These are phyloP conservation scores for Rhynchosporium graminicola DNA, from an alignment of 2,329 filamentous ascomycete species.

Conservation along the genomic window DNA sequence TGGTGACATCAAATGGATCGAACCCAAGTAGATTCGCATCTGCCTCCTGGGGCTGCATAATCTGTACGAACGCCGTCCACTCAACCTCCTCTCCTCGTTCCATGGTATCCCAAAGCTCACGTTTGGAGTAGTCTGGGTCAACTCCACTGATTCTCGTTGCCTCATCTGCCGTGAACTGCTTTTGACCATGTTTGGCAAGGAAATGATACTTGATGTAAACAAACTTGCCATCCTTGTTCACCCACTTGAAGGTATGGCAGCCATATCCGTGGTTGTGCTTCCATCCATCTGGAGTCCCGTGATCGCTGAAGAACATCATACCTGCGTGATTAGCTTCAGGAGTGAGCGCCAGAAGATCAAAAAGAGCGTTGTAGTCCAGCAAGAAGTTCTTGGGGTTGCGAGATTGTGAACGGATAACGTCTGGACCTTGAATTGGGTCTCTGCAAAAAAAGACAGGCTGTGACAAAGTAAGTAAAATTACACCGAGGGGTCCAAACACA, in stretches of 20 bases:
- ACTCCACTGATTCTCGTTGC: neutral
- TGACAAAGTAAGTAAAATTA: neutral
- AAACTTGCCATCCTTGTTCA: neutral
- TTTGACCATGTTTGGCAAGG: neutral
- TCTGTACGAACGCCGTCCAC: neutral
- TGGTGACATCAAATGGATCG: conserved; percentile 4
- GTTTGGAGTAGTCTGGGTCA: neutral
- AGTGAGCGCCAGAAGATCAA: conserved; percentile 2
- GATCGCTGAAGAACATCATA: conserved; percentile 1
- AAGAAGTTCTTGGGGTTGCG: conserved; percentile 1
- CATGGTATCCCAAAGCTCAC: neutral
- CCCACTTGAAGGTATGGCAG: conserved; percentile 2
- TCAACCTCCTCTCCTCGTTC: neutral
- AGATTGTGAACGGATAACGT: neutral
- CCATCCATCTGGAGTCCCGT: neutral
- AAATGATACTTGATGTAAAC: conserved; percentile 1
- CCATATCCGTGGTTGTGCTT: conserved; percentile 1
- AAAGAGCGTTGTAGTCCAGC: neutral
- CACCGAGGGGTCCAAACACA: neutral
- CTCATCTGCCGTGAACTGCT: neutral
- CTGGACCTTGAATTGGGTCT: neutral
- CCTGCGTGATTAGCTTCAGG: neutral
- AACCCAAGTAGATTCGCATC: neutral
- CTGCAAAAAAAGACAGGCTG: neutral
- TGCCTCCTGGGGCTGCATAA: neutral